phyloP scores from a whole-genome alignment of 257 asterid species.

The Solanum sitiens region DNA sequence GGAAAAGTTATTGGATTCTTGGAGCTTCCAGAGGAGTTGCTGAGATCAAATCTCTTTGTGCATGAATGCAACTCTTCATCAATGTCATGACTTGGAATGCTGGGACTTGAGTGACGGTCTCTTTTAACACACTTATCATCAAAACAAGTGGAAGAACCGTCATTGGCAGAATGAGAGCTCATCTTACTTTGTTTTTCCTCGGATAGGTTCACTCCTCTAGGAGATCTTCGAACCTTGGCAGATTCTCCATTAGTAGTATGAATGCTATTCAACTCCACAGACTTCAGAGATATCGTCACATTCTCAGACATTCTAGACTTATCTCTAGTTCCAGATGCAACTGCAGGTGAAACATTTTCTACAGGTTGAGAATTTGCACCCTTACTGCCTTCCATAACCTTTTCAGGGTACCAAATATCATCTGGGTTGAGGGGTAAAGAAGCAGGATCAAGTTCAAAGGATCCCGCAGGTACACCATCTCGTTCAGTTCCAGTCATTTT shows the following conservation, averaged over 20 bases:
- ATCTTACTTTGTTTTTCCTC: background rate
- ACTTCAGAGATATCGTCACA: background rate
- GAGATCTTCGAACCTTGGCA: constrained; percentile 9
- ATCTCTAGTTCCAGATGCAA: background rate
- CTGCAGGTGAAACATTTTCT: background rate
- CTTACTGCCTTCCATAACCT: background rate
- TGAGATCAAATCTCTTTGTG: background rate
- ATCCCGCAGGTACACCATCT: constrained; percentile 61
- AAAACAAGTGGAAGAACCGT: background rate
- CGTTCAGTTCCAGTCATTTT: constrained; percentile 52
- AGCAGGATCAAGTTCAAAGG: constrained; percentile 86
- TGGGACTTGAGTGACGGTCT: background rate
- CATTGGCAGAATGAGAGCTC: background rate
- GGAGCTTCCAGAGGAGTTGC: background rate
- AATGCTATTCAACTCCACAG: constrained; percentile 7
- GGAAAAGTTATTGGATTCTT: background rate
- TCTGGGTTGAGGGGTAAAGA: constrained; percentile 44
- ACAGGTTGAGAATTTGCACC: constrained; percentile 3
- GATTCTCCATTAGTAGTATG: constrained; percentile 1
- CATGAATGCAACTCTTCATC: background rate
- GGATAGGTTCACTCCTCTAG: constrained; percentile 10
- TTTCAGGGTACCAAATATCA: constrained; percentile 34
- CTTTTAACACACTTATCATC: background rate
- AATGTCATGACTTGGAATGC: background rate
- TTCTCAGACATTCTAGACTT: background rate